Base-by-base conservation (phyloP, 805 yeast genomes). In the Metschnikowia noctiluminum region DNA sequence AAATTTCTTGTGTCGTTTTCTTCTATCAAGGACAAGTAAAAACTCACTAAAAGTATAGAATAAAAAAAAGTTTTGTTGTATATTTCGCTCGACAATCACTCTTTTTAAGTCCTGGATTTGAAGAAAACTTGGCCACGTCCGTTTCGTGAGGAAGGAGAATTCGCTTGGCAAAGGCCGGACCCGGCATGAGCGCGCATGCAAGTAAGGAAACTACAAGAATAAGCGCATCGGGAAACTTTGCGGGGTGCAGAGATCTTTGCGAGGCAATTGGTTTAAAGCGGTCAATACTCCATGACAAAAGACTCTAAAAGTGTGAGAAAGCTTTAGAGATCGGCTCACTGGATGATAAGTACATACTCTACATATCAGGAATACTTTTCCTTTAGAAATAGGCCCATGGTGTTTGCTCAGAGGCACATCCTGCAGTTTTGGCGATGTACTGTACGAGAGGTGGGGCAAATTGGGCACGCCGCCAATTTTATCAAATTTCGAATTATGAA, bases 121-220 rank as follows among this genome's bases (percentile, higher is more conserved):
- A 8, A 16, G 13, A 21, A 21, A 8, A 16, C 8, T 15, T 37
- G 41, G 41, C 31, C 39, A 11, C 27, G 39, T 6, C 6, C 28
- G n/a, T 38, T 38, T 27, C 15, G 42, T 14, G 4, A 40, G 35
- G n/a, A 14, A 16, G 28, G 37, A 34, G 38, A 31, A 16, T 40
- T 34, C 38, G 43, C 43, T 40, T 32, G 43, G 43, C 37, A 26
- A 34, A 32, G 43, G 43, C 43, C 38, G 38, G 37, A 37, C 31
- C 9, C 12, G 30, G 30, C 38, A 40, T 40, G 12, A 8, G 36
- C 14, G 36, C 15, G 36, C 36, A 13, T 8, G 36, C 21, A 21
- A 13, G 36, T n/a, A 2, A 7, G 15, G 36, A 34, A 10, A 34
- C 14, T n/a, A 13, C 14, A 13, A n/a, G 36, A n/a, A 34, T 34